Conservation (phyloP, 768 basidiomycete genomes). For the Boletellus sp. region DNA sequence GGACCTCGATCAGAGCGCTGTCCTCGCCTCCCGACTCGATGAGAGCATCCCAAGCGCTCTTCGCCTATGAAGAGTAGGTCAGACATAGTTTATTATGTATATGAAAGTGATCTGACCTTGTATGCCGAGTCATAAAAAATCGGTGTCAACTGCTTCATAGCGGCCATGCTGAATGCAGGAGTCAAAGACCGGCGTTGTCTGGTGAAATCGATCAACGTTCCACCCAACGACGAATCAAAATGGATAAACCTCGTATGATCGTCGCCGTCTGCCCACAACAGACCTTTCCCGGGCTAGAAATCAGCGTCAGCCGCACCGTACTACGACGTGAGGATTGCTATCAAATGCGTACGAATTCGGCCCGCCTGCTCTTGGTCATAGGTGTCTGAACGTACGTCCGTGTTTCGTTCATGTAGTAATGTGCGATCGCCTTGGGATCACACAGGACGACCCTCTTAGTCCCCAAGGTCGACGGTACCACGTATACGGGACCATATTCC, state of each 20-base stretch:
- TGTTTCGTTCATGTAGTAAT: constrained; percentile 12
- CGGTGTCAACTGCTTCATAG: constrained; percentile 33
- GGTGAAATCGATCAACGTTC: neutral
- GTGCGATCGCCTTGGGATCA: constrained; percentile 39
- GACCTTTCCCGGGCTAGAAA: constrained; percentile 24
- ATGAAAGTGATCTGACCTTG: constrained; percentile 23
- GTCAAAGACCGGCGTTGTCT: constrained; percentile 38
- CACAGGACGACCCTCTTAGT: constrained; percentile 17
- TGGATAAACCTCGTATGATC: constrained; percentile 40
- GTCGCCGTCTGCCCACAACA: constrained; percentile 37
- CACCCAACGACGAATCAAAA: neutral
- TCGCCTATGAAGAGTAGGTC: constrained; percentile 17
- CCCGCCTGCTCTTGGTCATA: constrained; percentile 31
- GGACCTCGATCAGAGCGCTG: constrained; percentile 33
- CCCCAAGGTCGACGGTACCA: constrained; percentile 14
- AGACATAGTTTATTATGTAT: neutral
- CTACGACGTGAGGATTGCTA: neutral
- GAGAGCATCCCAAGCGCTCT: constrained; percentile 27
- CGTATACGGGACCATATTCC: constrained; percentile 18
- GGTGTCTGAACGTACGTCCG: constrained; percentile 41
- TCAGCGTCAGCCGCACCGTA: neutral
- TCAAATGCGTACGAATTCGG: constrained; percentile 7
- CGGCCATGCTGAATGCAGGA: constrained; percentile 38
- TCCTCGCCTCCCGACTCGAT: constrained; percentile 12
- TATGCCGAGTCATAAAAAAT: constrained; percentile 42